Evolutionary conservation across 2,329 filamentous ascomycete genomes (phyloP), one percentile per base, ranked within the genome.

Genomic region (Myotisia sp.): DNA sequence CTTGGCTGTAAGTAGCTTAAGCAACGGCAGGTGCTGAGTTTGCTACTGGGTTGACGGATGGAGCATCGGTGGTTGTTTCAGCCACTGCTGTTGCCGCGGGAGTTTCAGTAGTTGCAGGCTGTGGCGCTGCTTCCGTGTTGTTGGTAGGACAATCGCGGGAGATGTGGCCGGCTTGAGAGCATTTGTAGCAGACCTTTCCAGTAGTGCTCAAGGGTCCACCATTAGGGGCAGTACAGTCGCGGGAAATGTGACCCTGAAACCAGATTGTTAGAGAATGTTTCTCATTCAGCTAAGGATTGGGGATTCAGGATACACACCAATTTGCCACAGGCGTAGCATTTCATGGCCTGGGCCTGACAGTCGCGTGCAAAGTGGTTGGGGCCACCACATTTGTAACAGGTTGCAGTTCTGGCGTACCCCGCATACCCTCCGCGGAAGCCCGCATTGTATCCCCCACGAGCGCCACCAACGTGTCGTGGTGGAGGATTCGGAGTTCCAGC

Each of bases 291-390:
- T 8, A 16, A 18, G 21, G 14, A 17, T 3, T 13, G 6, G 17
- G 10, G 2, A 14, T 22, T 14, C 20, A 8, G 37, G n/a, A n/a
- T n/a, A 26, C 59, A 46, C 43, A 64, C 61, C 36, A 92, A 75
- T 68, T 93, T 93, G 57, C 86, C 86, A 56, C 86, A 94, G 46
- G 86, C 86, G 54, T 93, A 94, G 71, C 86, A 94, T 68, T 94
- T 94, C 84, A 93, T 92, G 43, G 85, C 83, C 63, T 93, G 85
- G 47, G 90, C 86, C 68, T 95, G 90, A 70, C 90, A 98, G 54
- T 98, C 90, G 45, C 90, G 81, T 44, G 90, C 90, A 56, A 92
- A 98, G 65, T 98, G 90, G 70, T 98, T 98, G 40, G 90, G 90
- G 21, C 87, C 74, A 48, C 74, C 74, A 46, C 74, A 78, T 62